Conservation (phyloP, 768 basidiomycete species). For the Gyrodon lividus region DNA sequence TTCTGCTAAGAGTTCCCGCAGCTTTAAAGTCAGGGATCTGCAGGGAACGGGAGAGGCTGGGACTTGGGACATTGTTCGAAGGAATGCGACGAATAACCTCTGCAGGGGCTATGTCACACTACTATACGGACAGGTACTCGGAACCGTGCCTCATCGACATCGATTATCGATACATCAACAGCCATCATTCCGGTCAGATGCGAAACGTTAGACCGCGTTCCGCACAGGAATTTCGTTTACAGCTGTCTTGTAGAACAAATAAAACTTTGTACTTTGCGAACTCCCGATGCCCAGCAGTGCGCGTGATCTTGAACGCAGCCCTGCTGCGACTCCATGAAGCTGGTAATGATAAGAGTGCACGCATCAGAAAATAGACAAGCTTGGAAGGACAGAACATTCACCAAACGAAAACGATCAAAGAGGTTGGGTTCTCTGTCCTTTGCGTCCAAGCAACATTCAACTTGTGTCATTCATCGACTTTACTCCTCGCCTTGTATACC, state of each 20-base stretch:
- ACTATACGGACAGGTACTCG: too few species aligned
- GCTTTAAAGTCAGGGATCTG: conserved; percentile 4
- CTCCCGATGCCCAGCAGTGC: too few species aligned
- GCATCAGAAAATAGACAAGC: not conserved
- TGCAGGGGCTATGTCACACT: not conserved
- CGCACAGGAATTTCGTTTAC: too few species aligned
- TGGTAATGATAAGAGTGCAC: not conserved
- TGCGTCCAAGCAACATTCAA: conserved; percentile 11
- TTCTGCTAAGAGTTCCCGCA: not conserved
- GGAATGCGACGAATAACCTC: not conserved
- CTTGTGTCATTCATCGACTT: too few species aligned
- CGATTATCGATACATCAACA: too few species aligned
- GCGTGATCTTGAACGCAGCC: too few species aligned
- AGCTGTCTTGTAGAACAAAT: too few species aligned
- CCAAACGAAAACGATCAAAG: not conserved
- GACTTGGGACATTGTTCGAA: not conserved
- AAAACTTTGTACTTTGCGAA: too few species aligned
- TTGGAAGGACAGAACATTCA: not conserved
- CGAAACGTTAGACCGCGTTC: too few species aligned
- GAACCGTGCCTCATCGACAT: too few species aligned
- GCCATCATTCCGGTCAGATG: too few species aligned
- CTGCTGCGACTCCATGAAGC: not conserved
- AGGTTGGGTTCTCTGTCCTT: not conserved
- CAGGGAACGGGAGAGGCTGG: not conserved
- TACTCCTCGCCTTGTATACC: too few species aligned